Evolutionary conservation across 2,329 filamentous ascomycete species (phyloP).

Genomic region (Colletotrichum eleusines): DNA sequence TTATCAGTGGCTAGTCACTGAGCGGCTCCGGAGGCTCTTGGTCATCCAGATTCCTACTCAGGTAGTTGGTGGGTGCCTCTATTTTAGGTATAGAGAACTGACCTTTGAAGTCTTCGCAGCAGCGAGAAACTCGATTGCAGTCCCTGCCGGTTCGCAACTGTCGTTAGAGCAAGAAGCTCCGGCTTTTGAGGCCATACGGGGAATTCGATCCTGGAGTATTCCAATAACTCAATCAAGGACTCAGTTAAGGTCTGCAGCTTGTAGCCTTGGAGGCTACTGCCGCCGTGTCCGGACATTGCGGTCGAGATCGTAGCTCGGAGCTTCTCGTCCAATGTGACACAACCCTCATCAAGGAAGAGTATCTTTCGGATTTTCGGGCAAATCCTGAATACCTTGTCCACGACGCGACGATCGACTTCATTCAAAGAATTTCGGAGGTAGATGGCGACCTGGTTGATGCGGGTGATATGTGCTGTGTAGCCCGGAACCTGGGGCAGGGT

Average conservation of each 20-base stretch:
- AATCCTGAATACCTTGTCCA: neutral
- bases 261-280: neutral
- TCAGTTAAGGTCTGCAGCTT: neutral
- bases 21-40: neutral
- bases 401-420: too few relatives aligned
- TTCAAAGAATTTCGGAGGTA: neutral
- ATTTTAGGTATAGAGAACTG: neutral
- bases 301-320: too few relatives aligned
- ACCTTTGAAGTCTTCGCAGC: too few relatives aligned
- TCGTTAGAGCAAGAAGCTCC: neutral
- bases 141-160: neutral
- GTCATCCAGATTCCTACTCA: neutral
- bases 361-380: neutral
- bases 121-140: neutral
- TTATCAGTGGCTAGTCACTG: conserved; percentile 7
- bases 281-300: neutral
- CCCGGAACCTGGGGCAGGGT: neutral
- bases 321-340: neutral
- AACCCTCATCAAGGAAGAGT: neutral
- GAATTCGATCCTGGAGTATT: too few relatives aligned
- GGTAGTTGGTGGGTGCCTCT: neutral
- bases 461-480: neutral
- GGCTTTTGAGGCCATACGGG: neutral
- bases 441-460: neutral
- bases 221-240: too few relatives aligned